Percentiles rank a stretch among this genome's conserved stretches.
Conservation (phyloP, 129 eudicot species). For the Cynara cardunculus region DNA sequence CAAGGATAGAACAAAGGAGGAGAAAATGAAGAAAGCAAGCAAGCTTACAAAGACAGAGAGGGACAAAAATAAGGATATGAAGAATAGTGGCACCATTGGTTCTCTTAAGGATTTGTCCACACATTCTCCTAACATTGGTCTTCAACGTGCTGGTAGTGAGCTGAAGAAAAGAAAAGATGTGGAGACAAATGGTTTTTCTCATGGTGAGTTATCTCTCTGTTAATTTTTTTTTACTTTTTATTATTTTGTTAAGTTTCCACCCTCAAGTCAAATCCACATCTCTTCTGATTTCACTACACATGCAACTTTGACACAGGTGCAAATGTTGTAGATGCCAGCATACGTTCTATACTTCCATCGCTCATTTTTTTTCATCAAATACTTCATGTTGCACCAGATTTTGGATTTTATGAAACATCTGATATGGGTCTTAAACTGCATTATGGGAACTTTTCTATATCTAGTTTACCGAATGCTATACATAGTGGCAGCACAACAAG, state of each 20-base stretch:
- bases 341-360: neutral
- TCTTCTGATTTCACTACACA: neutral
- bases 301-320: no score
- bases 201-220: conserved; percentile 50
- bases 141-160: conserved; percentile 28
- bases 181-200: conserved; percentile 53
- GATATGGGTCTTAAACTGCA: neutral
- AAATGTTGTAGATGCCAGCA: neutral
- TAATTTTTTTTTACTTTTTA: neutral
- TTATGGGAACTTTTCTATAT: neutral
- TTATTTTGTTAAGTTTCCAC: neutral
- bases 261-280: neutral
- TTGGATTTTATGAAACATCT: conserved; percentile 8
- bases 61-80: conserved; percentile 28
- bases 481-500: neutral
- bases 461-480: neutral
- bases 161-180: conserved; percentile 54
- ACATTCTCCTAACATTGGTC: conserved; percentile 17
- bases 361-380: no score
- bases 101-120: conserved; percentile 13
- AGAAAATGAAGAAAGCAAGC: conserved; percentile 35
- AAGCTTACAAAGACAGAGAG: conserved; percentile 31
- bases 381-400: neutral
- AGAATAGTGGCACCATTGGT: conserved; percentile 28
- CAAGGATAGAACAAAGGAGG: conserved; percentile 36